These are phyloP conservation scores for Lobosporangium transversale DNA, from an alignment of 192 early-diverging fungal species.

Conservation along the genomic window DNA sequence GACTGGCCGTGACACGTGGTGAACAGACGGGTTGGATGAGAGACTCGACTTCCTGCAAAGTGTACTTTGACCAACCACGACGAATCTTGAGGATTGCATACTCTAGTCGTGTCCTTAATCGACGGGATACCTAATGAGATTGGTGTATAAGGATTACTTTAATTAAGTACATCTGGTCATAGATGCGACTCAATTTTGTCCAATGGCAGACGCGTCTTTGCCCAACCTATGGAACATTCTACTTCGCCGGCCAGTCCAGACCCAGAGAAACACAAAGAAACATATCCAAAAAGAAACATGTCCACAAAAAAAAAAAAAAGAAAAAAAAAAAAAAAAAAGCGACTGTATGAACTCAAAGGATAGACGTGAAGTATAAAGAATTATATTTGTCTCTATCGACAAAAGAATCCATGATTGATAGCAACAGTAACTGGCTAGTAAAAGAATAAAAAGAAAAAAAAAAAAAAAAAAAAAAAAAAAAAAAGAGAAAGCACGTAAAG, in stretches of 20 bases:
- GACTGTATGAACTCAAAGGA: too few species aligned
- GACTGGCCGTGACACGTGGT: conserved; percentile 18
- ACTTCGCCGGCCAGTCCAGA: too few species aligned
- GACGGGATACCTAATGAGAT: conserved; percentile 35
- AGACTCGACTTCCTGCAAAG: conserved; percentile 47
- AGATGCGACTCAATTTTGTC: too few species aligned
- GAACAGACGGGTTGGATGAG: conserved; percentile 37
- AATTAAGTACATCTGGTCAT: too few species aligned
- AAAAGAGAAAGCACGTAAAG: neutral
- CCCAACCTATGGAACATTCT: too few species aligned
- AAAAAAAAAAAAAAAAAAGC: too few species aligned
- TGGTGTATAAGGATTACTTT: too few species aligned
- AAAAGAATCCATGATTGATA: neutral
- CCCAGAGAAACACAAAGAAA: neutral
- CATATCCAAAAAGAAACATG: conserved; percentile 8
- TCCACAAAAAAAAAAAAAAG: neutral
- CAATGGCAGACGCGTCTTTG: too few species aligned
- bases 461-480: neutral
- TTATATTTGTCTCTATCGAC: too few species aligned
- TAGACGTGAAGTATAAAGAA: too few species aligned
- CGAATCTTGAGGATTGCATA: conserved; percentile 50
- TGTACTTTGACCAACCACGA: conserved; percentile 49
- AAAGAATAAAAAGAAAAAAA: conserved; percentile 1
- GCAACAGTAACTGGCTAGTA: conserved; percentile 1
- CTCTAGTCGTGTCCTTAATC: conserved; percentile 42